Percentiles rank a stretch among this genome's conserved stretches.
Conservation (phyloP, 1,139 yeast genomes). For the Candida sanyaensis region DNA sequence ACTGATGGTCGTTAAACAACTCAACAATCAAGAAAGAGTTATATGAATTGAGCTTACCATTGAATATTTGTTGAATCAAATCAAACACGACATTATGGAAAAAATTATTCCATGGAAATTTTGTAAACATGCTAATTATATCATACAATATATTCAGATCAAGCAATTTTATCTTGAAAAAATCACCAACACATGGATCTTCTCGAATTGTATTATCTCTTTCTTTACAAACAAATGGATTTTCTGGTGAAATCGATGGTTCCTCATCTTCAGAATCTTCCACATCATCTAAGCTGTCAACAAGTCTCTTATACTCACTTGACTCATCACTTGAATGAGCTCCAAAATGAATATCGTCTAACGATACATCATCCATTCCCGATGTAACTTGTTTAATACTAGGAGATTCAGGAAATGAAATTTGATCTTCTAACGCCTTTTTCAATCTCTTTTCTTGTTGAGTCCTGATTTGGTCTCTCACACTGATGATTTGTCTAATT, state of each 20-base stretch:
- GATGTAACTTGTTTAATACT: constrained; percentile 29
- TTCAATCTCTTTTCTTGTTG: constrained; percentile 32
- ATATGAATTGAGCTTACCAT: constrained; percentile 50
- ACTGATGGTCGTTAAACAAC: constrained; percentile 31
- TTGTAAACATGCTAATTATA: constrained; percentile 39
- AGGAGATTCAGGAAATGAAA: constrained; percentile 16
- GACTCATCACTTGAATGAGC: constrained; percentile 7
- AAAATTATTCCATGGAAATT: constrained; percentile 50
- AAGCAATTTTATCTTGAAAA: constrained; percentile 41
- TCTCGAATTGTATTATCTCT: constrained; percentile 34
- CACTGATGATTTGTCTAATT: constrained; percentile 33
- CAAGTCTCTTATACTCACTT: constrained; percentile 14
- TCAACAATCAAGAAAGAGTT: constrained; percentile 50
- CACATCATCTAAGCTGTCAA: constrained; percentile 24
- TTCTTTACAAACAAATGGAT: constrained; percentile 47
- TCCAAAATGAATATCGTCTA: constrained; percentile 31
- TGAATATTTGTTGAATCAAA: constrained; percentile 48
- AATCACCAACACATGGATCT: constrained; percentile 47
- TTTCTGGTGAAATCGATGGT: constrained; percentile 47
- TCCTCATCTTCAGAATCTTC: constrained; percentile 51
- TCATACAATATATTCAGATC: constrained; percentile 41
- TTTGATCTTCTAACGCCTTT: constrained; percentile 36
- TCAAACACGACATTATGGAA: constrained; percentile 54
- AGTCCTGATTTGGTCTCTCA: constrained; percentile 38
- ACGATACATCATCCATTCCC: constrained; percentile 41